Percentiles rank a stretch among this genome's conserved stretches.
phyloP scores from a whole-genome alignment of 495 filamentous ascomycete species.

The Pyronema omphalodes region DNA sequence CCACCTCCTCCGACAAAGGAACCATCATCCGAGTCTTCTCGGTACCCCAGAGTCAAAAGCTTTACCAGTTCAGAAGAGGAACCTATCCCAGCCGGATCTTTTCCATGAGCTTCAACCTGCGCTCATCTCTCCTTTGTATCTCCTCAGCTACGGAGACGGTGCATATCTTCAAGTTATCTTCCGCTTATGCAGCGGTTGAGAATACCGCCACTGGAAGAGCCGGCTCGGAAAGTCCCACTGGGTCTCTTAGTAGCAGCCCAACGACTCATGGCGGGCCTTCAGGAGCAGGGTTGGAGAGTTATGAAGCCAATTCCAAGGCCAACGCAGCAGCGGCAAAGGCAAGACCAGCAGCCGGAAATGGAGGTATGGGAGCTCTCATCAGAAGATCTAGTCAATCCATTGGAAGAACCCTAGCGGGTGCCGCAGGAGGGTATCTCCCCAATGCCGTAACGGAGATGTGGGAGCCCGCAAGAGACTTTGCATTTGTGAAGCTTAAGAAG shows the following conservation, averaged over 20 bases:
- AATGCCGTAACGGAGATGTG: conserved; percentile 89
- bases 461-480: conserved; percentile 90
- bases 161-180: conserved; percentile 60
- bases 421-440: conserved; percentile 78
- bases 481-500: conserved; percentile 85
- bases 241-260: conserved; percentile 18
- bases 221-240: conserved; percentile 6
- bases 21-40: conserved; percentile 93
- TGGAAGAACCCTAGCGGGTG: conserved; percentile 72
- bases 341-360: conserved; percentile 22
- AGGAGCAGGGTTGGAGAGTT: conserved; percentile 22
- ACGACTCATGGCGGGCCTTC: conserved; percentile 23
- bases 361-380: conserved; percentile 58
- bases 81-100: conserved; percentile 88
- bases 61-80: conserved; percentile 86
- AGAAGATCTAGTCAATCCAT: conserved; percentile 94
- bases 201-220: conserved; percentile 10
- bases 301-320: conserved; percentile 1
- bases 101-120: conserved; percentile 98
- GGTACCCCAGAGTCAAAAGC: conserved; percentile 69
- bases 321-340: conserved; percentile 4
- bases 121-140: conserved; percentile 80
- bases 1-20: conserved; percentile 90
- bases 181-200: conserved; percentile 26
- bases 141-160: conserved; percentile 92